Percentiles rank a stretch among this genome's conserved stretches.
Evolutionary conservation across 2,329 filamentous ascomycete species (phyloP).

Genomic region (Fusarium fracticaudum): DNA sequence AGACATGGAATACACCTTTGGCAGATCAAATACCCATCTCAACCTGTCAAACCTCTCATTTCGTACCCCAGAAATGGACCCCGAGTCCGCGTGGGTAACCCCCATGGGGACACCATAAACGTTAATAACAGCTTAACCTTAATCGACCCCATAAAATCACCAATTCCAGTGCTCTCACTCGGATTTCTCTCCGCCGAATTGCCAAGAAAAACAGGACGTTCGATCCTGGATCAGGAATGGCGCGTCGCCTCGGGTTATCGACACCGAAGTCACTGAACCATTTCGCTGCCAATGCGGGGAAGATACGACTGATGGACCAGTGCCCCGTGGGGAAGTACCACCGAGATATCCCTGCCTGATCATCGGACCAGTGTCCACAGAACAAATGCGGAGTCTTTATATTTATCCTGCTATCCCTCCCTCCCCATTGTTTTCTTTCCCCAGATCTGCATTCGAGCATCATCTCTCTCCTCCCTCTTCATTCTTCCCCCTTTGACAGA

Average conservation of each 20-base stretch:
- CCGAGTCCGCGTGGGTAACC: constrained; percentile 1
- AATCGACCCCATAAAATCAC: background rate
- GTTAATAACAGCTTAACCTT: constrained; percentile 15
- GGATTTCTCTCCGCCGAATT: background rate
- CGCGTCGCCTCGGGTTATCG: constrained; percentile 1
- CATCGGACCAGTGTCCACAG: background rate
- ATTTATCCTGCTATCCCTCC: constrained; percentile 1
- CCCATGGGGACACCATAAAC: constrained; percentile 1
- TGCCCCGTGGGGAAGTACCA: constrained; percentile 29
- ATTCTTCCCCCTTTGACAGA: background rate
- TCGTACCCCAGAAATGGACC: constrained; percentile 20
- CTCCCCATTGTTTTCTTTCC: background rate
- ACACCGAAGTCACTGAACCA: background rate
- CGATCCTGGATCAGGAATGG: background rate
- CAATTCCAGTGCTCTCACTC: background rate
- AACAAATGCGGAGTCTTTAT: constrained; percentile 18
- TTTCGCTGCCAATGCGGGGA: constrained; percentile 17
- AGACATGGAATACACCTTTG: background rate
- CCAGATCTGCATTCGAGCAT: constrained; percentile 26
- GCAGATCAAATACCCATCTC: background rate
- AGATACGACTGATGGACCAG: constrained; percentile 19
- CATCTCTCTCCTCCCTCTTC: constrained; percentile 3
- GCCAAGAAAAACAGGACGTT: background rate
- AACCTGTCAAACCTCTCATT: background rate
- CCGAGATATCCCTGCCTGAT: constrained; percentile 22